phyloP scores from a whole-genome alignment of 2,329 filamentous ascomycete genomes.

The Drechslerella dactyloides region DNA sequence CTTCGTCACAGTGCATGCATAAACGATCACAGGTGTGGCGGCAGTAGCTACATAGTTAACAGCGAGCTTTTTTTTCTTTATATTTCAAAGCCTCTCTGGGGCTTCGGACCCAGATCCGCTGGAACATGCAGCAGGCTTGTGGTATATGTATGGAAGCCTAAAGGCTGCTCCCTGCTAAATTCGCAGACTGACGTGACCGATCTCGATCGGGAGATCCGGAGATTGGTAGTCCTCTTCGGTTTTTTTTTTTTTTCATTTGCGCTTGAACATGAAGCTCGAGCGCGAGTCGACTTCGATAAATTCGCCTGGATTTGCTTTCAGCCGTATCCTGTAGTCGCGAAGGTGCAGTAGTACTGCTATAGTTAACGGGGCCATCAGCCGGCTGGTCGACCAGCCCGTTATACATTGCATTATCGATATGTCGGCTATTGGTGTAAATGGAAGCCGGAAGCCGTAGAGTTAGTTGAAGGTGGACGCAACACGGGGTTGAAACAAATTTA shows the following conservation, averaged over 20 bases:
- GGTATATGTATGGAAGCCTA: constrained; percentile 4
- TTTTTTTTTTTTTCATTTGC: not conserved
- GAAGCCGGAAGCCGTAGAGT: no score
- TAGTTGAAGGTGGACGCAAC: no score
- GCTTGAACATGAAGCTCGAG: constrained; percentile 21
- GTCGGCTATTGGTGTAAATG: no score
- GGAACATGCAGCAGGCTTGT: not conserved
- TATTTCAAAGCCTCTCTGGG: not conserved
- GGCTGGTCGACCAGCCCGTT: no score
- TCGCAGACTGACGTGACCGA: not conserved
- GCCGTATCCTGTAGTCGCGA: no score
- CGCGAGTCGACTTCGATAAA: constrained; percentile 26
- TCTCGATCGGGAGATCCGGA: not conserved
- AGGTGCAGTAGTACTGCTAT: no score
- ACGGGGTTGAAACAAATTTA: no score
- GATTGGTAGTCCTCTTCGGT: not conserved
- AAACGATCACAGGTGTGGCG: constrained; percentile 8
- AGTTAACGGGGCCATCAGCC: no score
- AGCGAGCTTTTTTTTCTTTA: constrained; percentile 2
- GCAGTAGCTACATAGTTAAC: no score
- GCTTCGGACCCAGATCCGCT: not conserved
- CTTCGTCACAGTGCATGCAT: constrained; percentile 7
- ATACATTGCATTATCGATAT: no score
- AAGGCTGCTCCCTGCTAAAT: not conserved
- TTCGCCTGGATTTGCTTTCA: constrained; percentile 9